Evolutionary conservation across 176 grass and related monocot genomes (phyloP).

Genomic region (Ensete glaucum): DNA sequence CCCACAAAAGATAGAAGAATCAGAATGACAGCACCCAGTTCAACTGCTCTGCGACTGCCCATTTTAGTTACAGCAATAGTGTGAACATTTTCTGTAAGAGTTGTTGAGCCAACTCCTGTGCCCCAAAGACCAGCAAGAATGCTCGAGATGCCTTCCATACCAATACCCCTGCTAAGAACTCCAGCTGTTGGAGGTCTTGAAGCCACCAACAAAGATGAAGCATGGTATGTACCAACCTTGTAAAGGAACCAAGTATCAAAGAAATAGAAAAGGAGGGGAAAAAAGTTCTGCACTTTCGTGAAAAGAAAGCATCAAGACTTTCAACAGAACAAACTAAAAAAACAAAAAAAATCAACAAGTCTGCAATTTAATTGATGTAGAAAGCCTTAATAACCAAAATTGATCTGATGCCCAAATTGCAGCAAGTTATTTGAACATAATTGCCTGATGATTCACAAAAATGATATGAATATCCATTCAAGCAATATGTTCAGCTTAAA

Average conservation of each 20-base stretch:
- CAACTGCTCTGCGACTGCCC: conserved; percentile 80
- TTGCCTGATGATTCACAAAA: no score
- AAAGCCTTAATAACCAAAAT: no score
- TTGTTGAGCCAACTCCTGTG: conserved; percentile 82
- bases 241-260: conserved; percentile 15
- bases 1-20: conserved; percentile 70
- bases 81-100: conserved; percentile 90
- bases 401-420: no score
- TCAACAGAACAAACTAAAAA: neutral
- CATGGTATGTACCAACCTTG: conserved; percentile 93
- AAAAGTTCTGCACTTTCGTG: conserved; percentile 9
- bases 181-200: conserved; percentile 83
- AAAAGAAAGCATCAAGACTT: conserved; percentile 3
- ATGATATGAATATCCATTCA: no score
- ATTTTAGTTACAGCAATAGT: conserved; percentile 98
- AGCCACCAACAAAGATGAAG: conserved; percentile 89
- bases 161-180: conserved; percentile 89
- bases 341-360: no score
- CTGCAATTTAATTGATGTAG: no score
- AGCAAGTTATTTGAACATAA: no score
- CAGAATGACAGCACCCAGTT: conserved; percentile 80
- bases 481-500: no score
- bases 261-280: conserved; percentile 14
- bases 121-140: conserved; percentile 85
- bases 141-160: conserved; percentile 76